Percentiles rank a stretch among this genome's conserved stretches.
phyloP scores from a whole-genome alignment of 768 basidiomycete species.

The Tulasnella sp. region DNA sequence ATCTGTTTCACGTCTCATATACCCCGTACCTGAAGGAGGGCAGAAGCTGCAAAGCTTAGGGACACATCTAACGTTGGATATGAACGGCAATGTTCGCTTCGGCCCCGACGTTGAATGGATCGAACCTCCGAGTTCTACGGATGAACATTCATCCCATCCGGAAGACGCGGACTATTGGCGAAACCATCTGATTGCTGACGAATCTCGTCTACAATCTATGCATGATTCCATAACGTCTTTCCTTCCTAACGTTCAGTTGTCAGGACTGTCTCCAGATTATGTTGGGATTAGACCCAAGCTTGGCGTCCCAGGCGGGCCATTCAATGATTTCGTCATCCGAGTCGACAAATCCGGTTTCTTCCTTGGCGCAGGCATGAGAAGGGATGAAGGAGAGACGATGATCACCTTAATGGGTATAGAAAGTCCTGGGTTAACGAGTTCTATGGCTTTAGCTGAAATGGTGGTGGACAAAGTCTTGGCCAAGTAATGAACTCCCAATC shows the following conservation, averaged over 20 bases:
- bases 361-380: conserved; percentile 2
- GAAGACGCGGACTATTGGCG: conserved; percentile 66
- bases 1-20: conserved; percentile 64
- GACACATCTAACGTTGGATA: conserved; percentile 79
- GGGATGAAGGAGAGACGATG: conserved; percentile 34
- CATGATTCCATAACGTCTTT: conserved; percentile 58
- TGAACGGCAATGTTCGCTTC: conserved; percentile 75
- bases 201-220: conserved; percentile 43
- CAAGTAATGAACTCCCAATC: no score
- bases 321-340: conserved; percentile 73
- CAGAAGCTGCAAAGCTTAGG: conserved; percentile 64
- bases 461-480: conserved; percentile 41
- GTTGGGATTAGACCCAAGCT: conserved; percentile 81
- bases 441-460: conserved; percentile 73
- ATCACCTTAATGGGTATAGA: conserved; percentile 83
- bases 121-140: conserved; percentile 27
- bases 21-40: conserved; percentile 59
- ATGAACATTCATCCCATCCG: conserved; percentile 16
- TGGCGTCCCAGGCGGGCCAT: conserved; percentile 47
- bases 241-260: conserved; percentile 46
- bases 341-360: conserved; percentile 42
- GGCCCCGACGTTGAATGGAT: conserved; percentile 92
- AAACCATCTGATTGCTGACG: conserved; percentile 48
- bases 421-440: conserved; percentile 80
- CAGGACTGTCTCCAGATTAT: conserved; percentile 67